Conservation (phyloP, 1,284 basidiomycete species). For the Ustilago cynodontis region DNA sequence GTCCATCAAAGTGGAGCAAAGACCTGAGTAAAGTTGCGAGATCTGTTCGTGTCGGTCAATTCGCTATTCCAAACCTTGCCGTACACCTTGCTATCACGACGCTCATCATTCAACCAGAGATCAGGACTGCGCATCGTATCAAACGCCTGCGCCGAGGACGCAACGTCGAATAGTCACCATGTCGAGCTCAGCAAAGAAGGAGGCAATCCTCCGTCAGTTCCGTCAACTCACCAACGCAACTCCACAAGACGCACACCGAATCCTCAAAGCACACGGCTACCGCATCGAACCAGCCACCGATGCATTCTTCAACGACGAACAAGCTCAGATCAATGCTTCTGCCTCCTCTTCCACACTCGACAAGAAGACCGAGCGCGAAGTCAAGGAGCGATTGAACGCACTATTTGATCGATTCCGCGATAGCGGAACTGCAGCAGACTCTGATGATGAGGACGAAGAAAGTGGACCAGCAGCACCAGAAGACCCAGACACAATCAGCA, state of each 20-base stretch:
- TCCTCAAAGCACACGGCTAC: slow-evolving; percentile 78
- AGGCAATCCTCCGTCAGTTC: slow-evolving; percentile 53
- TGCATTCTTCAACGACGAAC: slow-evolving; percentile 76
- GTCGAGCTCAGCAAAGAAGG: slow-evolving; percentile 55
- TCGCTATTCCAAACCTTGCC: slow-evolving; percentile 3
- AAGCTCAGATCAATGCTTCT: slow-evolving; percentile 53
- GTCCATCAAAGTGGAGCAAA: slow-evolving; percentile 24
- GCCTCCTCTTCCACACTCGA: slow-evolving; percentile 28
- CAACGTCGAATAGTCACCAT: slow-evolving; percentile 7
- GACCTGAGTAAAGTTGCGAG: slow-evolving; percentile 1
- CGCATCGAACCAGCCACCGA: slow-evolving; percentile 81
- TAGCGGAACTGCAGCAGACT: slow-evolving; percentile 19
- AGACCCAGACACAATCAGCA: slow-evolving; percentile 57
- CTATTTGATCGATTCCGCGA: slow-evolving; percentile 77
- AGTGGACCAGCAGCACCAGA: slow-evolving; percentile 29
- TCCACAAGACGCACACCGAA: slow-evolving; percentile 77
- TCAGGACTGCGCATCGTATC: neutral
- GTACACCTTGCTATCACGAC: neutral
- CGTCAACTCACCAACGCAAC: slow-evolving; percentile 56
- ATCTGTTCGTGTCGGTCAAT: neutral
- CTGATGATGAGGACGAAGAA: slow-evolving; percentile 25
- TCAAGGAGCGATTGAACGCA: slow-evolving; percentile 72
- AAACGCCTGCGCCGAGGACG: neutral
- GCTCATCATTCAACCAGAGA: neutral
- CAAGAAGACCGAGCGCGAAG: slow-evolving; percentile 55